phyloP scores from a whole-genome alignment of 2,329 filamentous ascomycete species.

The Chrysoporthe cubensis region DNA sequence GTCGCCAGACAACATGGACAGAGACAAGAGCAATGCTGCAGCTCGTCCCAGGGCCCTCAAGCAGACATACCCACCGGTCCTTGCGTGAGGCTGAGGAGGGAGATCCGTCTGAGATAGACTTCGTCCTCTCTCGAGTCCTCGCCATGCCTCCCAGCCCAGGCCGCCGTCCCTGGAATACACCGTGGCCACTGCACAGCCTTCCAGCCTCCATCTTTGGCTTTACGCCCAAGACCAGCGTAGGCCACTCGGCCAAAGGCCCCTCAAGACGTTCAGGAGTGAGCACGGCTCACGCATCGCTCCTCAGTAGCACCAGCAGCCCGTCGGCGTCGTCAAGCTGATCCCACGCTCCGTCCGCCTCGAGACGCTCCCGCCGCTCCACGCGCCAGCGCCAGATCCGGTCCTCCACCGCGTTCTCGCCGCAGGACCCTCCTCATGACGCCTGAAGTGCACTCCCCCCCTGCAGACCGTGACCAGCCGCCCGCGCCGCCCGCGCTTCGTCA shows the following conservation, averaged over 20 bases:
- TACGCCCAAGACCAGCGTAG: background rate
- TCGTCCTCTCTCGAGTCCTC: background rate
- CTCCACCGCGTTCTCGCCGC: slow-evolving; percentile 36
- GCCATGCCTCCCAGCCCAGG: background rate
- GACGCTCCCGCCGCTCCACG: slow-evolving; percentile 13
- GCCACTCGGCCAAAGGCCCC: too few species aligned
- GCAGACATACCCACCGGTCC: too few species aligned
- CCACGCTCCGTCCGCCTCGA: slow-evolving; percentile 9
- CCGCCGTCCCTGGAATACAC: background rate
- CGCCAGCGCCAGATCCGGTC: slow-evolving; percentile 34
- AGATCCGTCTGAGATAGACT: too few species aligned
- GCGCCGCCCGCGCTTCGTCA: slow-evolving; percentile 39
- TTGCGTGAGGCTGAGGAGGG: too few species aligned
- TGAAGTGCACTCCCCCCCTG: slow-evolving; percentile 39
- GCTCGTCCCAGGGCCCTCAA: too few species aligned
- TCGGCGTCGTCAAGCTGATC: slow-evolving; percentile 2
- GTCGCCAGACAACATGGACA: background rate
- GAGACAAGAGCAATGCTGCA: too few species aligned
- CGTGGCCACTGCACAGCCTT: background rate
- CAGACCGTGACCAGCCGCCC: slow-evolving; percentile 36
- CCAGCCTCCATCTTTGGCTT: background rate
- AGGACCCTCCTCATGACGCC: slow-evolving; percentile 34
- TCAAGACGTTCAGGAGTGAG: background rate
- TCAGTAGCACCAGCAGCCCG: background rate
- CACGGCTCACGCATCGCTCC: background rate